These are phyloP conservation scores for Phytophthora ohioensis DNA, from an alignment of 352 stramenopile genomes.

Conservation along the genomic window DNA sequence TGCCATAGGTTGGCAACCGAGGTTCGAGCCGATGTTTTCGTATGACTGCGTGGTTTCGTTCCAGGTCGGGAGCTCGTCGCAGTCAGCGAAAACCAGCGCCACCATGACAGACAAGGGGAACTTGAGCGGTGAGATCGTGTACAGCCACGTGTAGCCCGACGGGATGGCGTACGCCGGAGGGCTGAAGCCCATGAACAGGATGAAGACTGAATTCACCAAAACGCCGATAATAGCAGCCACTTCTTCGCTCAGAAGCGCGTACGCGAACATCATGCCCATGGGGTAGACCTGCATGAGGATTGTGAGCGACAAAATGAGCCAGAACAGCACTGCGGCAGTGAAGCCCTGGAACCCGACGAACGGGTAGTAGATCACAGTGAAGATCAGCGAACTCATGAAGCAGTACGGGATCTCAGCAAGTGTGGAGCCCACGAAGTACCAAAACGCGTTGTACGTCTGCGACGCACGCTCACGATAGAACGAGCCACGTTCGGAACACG, in stretches of 20 bases:
- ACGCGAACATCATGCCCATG: conserved; percentile 41
- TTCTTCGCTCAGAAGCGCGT: conserved; percentile 34
- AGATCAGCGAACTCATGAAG: conserved; percentile 32
- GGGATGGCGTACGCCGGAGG: conserved; percentile 44
- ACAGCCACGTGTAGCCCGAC: conserved; percentile 39
- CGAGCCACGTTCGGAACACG: conserved; percentile 79
- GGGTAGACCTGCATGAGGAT: conserved; percentile 46
- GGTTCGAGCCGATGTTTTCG: conserved; percentile 20
- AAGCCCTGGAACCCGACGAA: conserved; percentile 41
- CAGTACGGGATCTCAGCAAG: conserved; percentile 75
- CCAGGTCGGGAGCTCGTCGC: conserved; percentile 34
- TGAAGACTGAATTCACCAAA: conserved; percentile 44
- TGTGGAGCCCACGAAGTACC: conserved; percentile 66
- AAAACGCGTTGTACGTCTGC: conserved; percentile 80
- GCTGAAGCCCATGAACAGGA: conserved; percentile 63
- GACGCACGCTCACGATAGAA: conserved; percentile 81
- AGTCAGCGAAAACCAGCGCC: conserved; percentile 39
- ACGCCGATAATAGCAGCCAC: conserved; percentile 44
- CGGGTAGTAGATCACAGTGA: conserved; percentile 45
- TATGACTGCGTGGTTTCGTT: conserved; percentile 28
- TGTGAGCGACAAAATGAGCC: conserved; percentile 34
- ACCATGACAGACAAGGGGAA: conserved; percentile 28
- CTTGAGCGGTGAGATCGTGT: conserved; percentile 29
- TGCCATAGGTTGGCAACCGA: conserved; percentile 33
- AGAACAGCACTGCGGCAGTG: conserved; percentile 25